Base-by-base conservation (phyloP, 768 basidiomycete genomes). In the Auricularia sp. region DNA sequence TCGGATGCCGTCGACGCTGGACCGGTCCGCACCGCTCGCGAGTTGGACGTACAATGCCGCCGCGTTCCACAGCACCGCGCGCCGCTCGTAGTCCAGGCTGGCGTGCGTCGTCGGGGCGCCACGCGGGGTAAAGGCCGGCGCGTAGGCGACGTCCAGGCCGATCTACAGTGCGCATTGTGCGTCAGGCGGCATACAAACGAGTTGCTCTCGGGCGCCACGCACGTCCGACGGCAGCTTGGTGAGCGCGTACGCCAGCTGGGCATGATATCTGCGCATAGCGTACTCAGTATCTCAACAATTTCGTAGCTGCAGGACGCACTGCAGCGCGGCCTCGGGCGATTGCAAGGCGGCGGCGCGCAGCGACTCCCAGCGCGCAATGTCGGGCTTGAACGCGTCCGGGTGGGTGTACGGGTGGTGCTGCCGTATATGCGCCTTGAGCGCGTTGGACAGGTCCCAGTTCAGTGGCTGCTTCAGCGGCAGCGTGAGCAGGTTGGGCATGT, bases 151-250 rank as follows among this genome's bases (percentile, higher is more conserved):
- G 36, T 84, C 81, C 61, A 92, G 78, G 61, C 80, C 80, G 68
- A 93, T 90, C 90, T 90, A 66, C 16, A n/a, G 29, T 0, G 29
- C 29, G 29, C 29, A 29, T 29, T 29, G 8, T 29, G 34, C 21
- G 18, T 56, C 54, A 65, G 16, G 16, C 34, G 58, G 23, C 51
- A 39, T 29, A n/a, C 62, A 51, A 36, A 5, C 29, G 35, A 58
- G 60, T 61, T 23, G 53, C 44, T 62, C 56, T 33, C 76, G 71
- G 64, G 86, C 79, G 36, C 39, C 39, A 42, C 39, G 39, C 44
- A 84, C 95, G 74, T 96, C 86, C 6, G 81, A 75, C 2, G 96
- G 95, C 6, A 98, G 77, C 72, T 98, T 98, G 12, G 87, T 85
- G 66, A 91, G 74, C 36, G 94, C 83, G 66, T 88, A 93, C 0